These are phyloP conservation scores for Fraxinus pennsylvanica DNA, from an alignment of 257 asterid genomes.

Conservation along the genomic window DNA sequence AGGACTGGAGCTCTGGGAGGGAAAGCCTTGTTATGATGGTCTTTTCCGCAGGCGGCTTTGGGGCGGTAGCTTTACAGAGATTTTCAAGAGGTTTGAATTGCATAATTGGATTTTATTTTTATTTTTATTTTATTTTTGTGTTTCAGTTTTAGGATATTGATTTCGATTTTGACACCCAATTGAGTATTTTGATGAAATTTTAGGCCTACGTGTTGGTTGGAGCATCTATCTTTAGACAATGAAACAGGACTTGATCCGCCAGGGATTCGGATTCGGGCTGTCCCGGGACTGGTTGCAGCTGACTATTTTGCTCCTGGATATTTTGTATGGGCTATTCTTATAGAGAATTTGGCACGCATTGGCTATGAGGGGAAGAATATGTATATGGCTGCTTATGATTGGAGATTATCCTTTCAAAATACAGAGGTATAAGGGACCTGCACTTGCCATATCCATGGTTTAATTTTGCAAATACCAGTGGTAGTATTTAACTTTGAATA, in stretches of 20 bases:
- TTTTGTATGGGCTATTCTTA: slow-evolving; percentile 87
- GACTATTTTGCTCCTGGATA: slow-evolving; percentile 94
- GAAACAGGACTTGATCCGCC: slow-evolving; percentile 96
- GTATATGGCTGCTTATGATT: slow-evolving; percentile 95
- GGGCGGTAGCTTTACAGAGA: slow-evolving; percentile 81
- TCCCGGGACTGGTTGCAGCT: slow-evolving; percentile 81
- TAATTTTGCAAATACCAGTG: background rate
- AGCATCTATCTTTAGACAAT: slow-evolving; percentile 83
- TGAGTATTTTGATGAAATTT: slow-evolving; percentile 22
- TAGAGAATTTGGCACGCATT: slow-evolving; percentile 84
- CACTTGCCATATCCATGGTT: background rate
- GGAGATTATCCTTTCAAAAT: slow-evolving; percentile 90
- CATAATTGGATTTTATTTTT: background rate
- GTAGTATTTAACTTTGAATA: background rate
- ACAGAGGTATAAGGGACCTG: slow-evolving; percentile 55
- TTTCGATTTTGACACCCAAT: background rate
- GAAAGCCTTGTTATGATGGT: slow-evolving; percentile 79
- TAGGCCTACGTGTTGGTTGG: slow-evolving; percentile 98
- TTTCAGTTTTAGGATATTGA: background rate
- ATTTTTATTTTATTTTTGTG: background rate
- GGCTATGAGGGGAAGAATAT: slow-evolving; percentile 89
- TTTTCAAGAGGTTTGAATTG: slow-evolving; percentile 63
- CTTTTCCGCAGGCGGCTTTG: slow-evolving; percentile 77
- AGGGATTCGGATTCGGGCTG: slow-evolving; percentile 84
- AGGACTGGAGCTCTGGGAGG: slow-evolving; percentile 96